Evolutionary conservation across 441 rosid genomes (phyloP), one percentile per base, ranked within the genome.

Genomic region (Kokia cookei): DNA sequence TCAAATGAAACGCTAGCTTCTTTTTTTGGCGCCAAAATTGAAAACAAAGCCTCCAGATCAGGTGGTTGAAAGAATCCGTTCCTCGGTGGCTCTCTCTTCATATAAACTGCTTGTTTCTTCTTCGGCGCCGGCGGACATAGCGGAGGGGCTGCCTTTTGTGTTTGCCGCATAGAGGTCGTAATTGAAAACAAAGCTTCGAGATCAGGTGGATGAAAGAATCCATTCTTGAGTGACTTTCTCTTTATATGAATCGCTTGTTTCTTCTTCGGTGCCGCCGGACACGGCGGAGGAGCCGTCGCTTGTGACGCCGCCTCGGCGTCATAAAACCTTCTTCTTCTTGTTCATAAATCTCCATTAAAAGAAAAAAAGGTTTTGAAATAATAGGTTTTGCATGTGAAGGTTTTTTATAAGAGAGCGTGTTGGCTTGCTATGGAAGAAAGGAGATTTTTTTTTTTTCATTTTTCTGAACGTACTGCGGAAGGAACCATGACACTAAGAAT

Each of bases 211-310:
- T 81, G 83, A 76, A 93, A 91, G 76, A 86, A 93, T 0, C 96
- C 94, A 3, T 84, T 81, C 76, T 80, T 85, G 0, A 96, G 97
- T 2, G 89, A 85, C 17, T 68, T 81, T 54, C 75, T 72, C 69
- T 26, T 78, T 2, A 29, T 58, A 68, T 42, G 24, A 10, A 19
- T 43, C 9, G 78, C 32, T 73, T 86, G 60, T 76, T 82, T 91
- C 88, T 88, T 91, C 91, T 71, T 89, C 11, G 93, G 97, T 1
- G 97, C 85, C 0, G 92, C 86, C 0, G 93, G 97, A 76, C 90
- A 89, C 58, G 73, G 74, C 50, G 74, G 42, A 7, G 70, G 43
- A 5, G 81, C 74, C 66, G 88, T 88, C 27, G 88, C 89, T 29
- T 85, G 80, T 8, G 45, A 75, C 2, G 78, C 86, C 78, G 83